Evolutionary conservation across 169 alveolate genomes (phyloP).

Genomic region (Amoebophrya sp.): DNA sequence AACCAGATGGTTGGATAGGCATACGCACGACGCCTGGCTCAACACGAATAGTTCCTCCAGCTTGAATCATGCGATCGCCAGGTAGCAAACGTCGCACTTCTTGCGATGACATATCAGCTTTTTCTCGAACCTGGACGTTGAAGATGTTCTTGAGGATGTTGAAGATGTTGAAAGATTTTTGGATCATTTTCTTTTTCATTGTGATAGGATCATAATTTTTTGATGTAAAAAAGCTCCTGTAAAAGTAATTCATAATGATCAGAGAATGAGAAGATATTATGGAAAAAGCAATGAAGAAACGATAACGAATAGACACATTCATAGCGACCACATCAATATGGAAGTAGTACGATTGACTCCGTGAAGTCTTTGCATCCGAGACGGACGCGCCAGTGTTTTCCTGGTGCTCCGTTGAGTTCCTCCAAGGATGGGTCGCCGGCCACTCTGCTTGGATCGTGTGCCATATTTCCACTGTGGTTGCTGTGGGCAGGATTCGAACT

Average conservation of each 20-base stretch:
- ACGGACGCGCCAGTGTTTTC: not conserved
- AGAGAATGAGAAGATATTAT: not conserved
- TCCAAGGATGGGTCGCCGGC: too few species aligned
- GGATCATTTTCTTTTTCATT: not conserved
- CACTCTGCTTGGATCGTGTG: too few species aligned
- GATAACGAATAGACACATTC: not conserved
- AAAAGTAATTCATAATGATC: not conserved
- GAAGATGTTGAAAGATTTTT: too few species aligned
- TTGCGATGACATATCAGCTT: not conserved
- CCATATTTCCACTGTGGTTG: too few species aligned
- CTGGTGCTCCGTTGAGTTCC: too few species aligned
- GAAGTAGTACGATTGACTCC: not conserved
- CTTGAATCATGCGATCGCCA: not conserved
- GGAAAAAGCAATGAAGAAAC: not conserved
- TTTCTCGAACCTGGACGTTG: not conserved
- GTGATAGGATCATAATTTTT: not conserved
- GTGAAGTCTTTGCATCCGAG: not conserved
- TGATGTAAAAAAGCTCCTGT: not conserved
- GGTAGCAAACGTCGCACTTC: not conserved
- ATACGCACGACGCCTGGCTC: conserved; percentile 5
- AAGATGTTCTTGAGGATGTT: too few species aligned
- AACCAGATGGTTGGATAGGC: not conserved
- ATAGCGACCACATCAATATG: not conserved
- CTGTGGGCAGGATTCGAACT: too few species aligned
- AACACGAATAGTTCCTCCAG: not conserved